Evolutionary conservation across 2,329 filamentous ascomycete species (phyloP).

Genomic region (Hypoxylon rubiginosum): DNA sequence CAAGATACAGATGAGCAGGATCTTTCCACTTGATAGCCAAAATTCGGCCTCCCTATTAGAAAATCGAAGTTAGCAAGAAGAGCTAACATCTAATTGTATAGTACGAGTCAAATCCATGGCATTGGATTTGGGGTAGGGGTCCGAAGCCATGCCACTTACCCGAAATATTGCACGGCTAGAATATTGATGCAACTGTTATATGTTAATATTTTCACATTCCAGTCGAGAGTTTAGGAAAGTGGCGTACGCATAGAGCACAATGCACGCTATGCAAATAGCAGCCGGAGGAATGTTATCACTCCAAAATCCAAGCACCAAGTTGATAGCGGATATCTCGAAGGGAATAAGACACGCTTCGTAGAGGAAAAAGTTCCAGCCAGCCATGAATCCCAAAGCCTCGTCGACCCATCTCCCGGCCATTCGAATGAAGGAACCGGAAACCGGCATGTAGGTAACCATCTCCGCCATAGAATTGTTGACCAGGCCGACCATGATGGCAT

Average conservation of each 20-base stretch:
- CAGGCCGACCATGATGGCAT: constrained; percentile 66
- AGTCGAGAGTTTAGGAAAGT: constrained; percentile 8
- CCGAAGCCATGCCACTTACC: constrained; percentile 39
- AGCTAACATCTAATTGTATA: constrained; percentile 3
- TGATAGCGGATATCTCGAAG: constrained; percentile 58
- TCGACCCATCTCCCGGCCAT: constrained; percentile 75
- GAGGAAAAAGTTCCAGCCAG: constrained; percentile 60
- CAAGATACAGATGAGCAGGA: constrained; percentile 75
- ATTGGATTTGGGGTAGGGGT: background rate
- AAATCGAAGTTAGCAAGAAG: constrained; percentile 45
- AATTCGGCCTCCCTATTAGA: constrained; percentile 79
- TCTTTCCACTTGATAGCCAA: constrained; percentile 73
- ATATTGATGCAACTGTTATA: constrained; percentile 48
- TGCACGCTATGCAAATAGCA: constrained; percentile 60
- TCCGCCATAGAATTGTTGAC: constrained; percentile 77
- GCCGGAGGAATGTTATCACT: constrained; percentile 58
- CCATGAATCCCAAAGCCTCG: constrained; percentile 72
- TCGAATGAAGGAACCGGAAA: constrained; percentile 74
- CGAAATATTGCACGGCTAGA: constrained; percentile 50
- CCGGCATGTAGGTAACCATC: constrained; percentile 73
- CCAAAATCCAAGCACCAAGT: constrained; percentile 63
- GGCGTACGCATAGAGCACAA: constrained; percentile 58
- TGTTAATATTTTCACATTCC: background rate
- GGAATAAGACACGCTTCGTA: constrained; percentile 59
- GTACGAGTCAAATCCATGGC: constrained; percentile 1